Base-by-base conservation (phyloP, 805 yeast species). In the Pichia membranifaciens region DNA sequence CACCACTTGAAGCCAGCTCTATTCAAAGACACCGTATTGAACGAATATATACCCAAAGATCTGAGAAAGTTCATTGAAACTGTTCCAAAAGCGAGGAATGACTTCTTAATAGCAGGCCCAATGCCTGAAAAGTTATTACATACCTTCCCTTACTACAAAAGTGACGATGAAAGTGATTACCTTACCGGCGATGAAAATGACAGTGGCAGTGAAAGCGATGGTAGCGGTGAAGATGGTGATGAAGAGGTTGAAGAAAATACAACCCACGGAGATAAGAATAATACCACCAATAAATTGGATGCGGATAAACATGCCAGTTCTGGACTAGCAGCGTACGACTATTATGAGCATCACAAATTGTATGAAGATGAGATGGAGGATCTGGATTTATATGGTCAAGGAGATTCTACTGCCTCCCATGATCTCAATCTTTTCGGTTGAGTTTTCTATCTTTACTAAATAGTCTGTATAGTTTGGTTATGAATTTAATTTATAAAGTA, bases 91-190 rank as follows among this genome's bases (percentile, higher is more conserved):
- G 57, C 61, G 5, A 49, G 48, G 28, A 55, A 54, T 32, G 68
- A 66, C 40, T 63, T 62, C 44, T 39, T 64, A 13, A 59, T 67
- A 16, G 52, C 57, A 7, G 71, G 70, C 0, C 69, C 69, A 1
- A 59, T 68, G 12, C 69, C 71, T 2, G 68, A 64, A 18, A 58
- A 48, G 10, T 43, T 67, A 22, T 47, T 60, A 32, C 58, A 58
- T 17, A 54, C 58, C 42, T 50, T 65, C 29, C 70, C 71, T 1
- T 66, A 67, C 44, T 58, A 59, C 18, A 55, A 50, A 35, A 54
- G 56, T 31, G 59, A 61, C 15, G 64, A 58, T 36, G 65, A 60
- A 29, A 51, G 16, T 6, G 39, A 32, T 9, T 23, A 29, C 21
- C 21, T 31, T 15, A 29, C 41, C 1, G 40, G 41, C 7, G 44